Evolutionary conservation across 257 asterid species (phyloP), one percentile per base, ranked within the genome.

Genomic region (Capsicum rhomboideum): DNA sequence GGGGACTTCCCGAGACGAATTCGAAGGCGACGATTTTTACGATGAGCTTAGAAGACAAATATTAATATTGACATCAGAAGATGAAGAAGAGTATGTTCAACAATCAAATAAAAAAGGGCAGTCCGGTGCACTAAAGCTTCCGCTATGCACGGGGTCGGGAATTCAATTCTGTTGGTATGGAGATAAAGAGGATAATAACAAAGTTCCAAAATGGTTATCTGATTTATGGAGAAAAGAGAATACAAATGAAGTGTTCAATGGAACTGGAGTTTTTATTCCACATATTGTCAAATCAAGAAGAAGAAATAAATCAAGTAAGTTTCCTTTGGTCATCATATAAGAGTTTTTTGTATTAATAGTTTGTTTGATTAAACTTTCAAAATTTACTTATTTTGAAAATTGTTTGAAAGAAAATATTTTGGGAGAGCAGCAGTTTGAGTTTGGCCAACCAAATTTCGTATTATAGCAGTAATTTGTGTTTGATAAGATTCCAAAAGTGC

Each of bases 211-310:
- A 2, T 94, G 94, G 95, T 78, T 93, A 12, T 49, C 84, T 78
- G 90, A 89, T 78, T 58, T 90, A 88, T 92, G 98, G 98, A 90
- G 88, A 74, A 77, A 89, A 10, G 97, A 94, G 1, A 93, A 80
- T 18, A 80, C 26, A 61, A 58, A 9, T 59, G 77, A 44, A 37
- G 84, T 80, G 84, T 17, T 80, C 8, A 80, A 85, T 72, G 98
- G 97, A 10, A 94, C 99, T 1, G 98, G 99, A 0, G 99, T 95
- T 69, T 94, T 94, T 90, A 94, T 94, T 64, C 99, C 99, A 63
- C 98, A 91, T 78, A 84, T 86, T 52, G 58, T 82, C 37, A 93
- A 86, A 28, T 18, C 92, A 12, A 87, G 86, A 81, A 88, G 87
- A 75, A 91, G 87, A 84, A 74, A 83, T 75, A 90, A 82, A 85